Conservation (phyloP, 768 basidiomycete genomes). For the Pleurotus salmoneostramineus region DNA sequence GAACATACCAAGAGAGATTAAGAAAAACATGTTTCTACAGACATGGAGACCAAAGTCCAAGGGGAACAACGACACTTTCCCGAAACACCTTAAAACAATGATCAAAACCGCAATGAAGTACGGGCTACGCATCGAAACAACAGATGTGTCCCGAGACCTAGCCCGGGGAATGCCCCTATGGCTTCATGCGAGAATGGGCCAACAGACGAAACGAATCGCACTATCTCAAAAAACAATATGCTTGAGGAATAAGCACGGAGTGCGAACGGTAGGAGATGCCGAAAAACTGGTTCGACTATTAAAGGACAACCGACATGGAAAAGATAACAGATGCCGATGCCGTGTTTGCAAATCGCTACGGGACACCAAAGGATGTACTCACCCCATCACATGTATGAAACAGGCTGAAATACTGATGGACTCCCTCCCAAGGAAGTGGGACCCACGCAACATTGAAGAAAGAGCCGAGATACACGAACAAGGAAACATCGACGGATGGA, state of each 20-base stretch:
- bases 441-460: not conserved
- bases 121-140: not conserved
- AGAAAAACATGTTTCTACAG: not conserved
- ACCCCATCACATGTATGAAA: not conserved
- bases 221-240: not conserved
- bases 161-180: not conserved
- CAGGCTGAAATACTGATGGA: not conserved
- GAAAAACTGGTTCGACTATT: not conserved
- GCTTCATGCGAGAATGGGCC: not conserved
- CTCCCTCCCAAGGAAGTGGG: constrained; percentile 4
- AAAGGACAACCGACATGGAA: not conserved
- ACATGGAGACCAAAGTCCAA: not conserved
- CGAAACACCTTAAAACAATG: not conserved
- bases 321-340: not conserved
- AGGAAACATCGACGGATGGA: not conserved
- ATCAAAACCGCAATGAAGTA: constrained; percentile 7
- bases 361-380: not conserved
- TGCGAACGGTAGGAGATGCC: not conserved
- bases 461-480: not conserved
- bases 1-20: not conserved
- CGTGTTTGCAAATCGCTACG: not conserved
- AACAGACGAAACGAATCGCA: not conserved
- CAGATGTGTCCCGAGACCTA: not conserved
- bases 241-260: constrained; percentile 2
- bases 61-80: not conserved